Conservation (phyloP, 768 basidiomycete species). For the Boletus rubescentipes region DNA sequence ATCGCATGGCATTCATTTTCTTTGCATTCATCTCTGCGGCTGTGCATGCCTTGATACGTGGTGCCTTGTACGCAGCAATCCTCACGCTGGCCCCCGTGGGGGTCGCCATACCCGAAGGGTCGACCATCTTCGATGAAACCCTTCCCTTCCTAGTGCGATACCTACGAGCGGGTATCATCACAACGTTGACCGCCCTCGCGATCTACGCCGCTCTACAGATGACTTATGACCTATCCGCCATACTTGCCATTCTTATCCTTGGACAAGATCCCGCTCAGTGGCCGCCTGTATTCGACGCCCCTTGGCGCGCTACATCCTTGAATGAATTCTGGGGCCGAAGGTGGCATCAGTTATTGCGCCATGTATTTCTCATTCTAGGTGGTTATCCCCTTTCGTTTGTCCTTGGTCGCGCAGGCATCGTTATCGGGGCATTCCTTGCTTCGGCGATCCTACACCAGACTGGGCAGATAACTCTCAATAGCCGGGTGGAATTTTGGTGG, state of each 20-base stretch:
- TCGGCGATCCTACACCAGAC: background rate
- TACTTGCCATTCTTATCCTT: background rate
- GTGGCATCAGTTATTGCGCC: background rate
- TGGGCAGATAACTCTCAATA: background rate
- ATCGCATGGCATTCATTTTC: background rate
- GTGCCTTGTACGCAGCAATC: background rate
- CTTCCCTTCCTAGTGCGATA: background rate
- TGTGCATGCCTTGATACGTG: background rate
- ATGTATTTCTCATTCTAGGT: background rate
- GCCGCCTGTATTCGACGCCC: background rate
- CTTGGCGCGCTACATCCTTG: background rate
- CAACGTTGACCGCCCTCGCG: background rate
- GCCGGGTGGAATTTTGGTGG: background rate
- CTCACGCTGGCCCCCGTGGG: background rate
- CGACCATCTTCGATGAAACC: background rate
- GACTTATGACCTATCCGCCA: background rate
- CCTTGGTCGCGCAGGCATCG: background rate
- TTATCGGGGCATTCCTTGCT: background rate
- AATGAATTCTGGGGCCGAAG: background rate
- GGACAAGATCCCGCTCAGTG: background rate
- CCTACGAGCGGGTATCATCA: background rate
- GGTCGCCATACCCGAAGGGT: background rate
- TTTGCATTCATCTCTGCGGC: background rate
- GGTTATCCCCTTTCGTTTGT: background rate
- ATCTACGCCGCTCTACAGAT: background rate